Evolutionary conservation across 2,329 filamentous ascomycete species (phyloP).

Genomic region (Calonectria fujianensis): DNA sequence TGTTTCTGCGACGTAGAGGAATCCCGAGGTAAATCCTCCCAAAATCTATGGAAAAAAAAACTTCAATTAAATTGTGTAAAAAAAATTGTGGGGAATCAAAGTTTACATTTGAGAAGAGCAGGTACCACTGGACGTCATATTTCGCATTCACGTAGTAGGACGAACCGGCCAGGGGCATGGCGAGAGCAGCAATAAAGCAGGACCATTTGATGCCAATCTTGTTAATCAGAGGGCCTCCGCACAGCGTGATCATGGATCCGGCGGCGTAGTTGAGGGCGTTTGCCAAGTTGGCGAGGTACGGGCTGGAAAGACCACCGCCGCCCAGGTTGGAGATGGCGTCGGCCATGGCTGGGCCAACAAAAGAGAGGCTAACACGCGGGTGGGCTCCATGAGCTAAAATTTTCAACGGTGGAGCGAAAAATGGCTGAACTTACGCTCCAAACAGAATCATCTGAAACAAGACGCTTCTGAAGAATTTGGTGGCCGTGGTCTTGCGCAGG

Average conservation of each 20-base stretch:
- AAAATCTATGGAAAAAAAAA: conserved; percentile 25
- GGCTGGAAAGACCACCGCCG: conserved; percentile 36
- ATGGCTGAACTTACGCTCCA: conserved; percentile 36
- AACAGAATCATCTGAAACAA: conserved; percentile 40
- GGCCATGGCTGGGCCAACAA: conserved; percentile 39
- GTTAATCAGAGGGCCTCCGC: conserved; percentile 62
- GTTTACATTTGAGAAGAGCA: conserved; percentile 54
- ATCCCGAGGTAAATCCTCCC: conserved; percentile 49
- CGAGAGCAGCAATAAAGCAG: conserved; percentile 59
- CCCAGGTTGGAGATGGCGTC: conserved; percentile 41
- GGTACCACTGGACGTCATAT: conserved; percentile 56
- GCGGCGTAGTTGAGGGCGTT: conserved; percentile 37
- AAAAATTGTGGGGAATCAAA: background rate
- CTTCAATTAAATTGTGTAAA: background rate
- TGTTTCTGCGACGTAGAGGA: conserved; percentile 60
- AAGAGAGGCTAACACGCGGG: conserved; percentile 33
- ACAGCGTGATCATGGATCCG: conserved; percentile 39
- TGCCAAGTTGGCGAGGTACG: conserved; percentile 41
- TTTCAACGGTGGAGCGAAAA: background rate
- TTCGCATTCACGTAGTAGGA: conserved; percentile 59
- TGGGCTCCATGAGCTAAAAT: conserved; percentile 2
- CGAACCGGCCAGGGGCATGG: conserved; percentile 59
- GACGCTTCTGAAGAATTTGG: conserved; percentile 36
- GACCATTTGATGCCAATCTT: conserved; percentile 62
- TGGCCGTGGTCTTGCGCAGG: background rate